These are phyloP conservation scores for Botrytis tulipae DNA, from an alignment of 2,329 filamentous ascomycete genomes.

Conservation along the genomic window DNA sequence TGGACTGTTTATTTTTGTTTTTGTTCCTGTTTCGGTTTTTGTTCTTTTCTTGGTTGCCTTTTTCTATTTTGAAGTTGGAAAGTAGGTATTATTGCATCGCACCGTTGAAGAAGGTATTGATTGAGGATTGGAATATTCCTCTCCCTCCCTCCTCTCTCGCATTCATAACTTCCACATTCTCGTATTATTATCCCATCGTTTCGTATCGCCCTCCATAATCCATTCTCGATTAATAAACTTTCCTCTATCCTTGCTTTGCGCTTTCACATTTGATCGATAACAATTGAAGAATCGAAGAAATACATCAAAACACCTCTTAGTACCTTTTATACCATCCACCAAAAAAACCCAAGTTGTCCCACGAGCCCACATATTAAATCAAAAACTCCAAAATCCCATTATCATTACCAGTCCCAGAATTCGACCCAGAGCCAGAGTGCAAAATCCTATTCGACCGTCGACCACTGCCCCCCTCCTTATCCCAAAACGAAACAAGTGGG, in stretches of 20 bases:
- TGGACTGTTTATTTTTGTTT: background rate
- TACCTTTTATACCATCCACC: background rate
- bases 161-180: background rate
- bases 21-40: background rate
- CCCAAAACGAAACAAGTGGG: background rate
- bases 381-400: background rate
- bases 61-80: background rate
- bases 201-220: background rate
- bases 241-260: background rate
- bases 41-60: background rate
- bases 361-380: background rate
- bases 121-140: background rate
- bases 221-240: background rate
- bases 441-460: background rate
- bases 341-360: background rate
- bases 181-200: background rate
- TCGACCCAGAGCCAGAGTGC: background rate
- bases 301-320: background rate
- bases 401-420: background rate
- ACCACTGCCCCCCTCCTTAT: background rate
- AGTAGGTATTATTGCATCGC: background rate
- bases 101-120: background rate
- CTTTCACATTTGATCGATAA: slow-evolving; percentile 3
- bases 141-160: background rate
- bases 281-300: background rate